Evolutionary conservation across 2,329 filamentous ascomycete species (phyloP).

Genomic region (Exophiala spinifera): DNA sequence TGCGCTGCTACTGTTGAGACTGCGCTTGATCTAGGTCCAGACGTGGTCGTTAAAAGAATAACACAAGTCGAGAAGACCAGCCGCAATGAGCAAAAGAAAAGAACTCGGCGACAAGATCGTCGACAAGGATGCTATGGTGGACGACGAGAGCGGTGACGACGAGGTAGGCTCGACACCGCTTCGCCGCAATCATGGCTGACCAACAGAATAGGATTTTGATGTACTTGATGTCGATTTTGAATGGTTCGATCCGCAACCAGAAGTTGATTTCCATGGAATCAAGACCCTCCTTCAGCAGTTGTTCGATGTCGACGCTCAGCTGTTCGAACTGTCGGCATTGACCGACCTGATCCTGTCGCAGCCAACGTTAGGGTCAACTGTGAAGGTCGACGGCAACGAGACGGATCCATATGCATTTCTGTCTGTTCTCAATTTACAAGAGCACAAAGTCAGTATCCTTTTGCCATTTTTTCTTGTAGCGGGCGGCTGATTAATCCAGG

Average conservation of each 20-base stretch:
- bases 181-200: slow-evolving; percentile 3
- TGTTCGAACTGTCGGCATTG: slow-evolving; percentile 84
- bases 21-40: background rate
- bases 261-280: slow-evolving; percentile 90
- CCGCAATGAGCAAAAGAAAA: slow-evolving; percentile 29
- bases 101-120: slow-evolving; percentile 20
- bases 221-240: slow-evolving; percentile 96
- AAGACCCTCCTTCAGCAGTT: slow-evolving; percentile 88
- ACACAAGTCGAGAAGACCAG: slow-evolving; percentile 3
- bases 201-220: slow-evolving; percentile 67
- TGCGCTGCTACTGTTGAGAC: background rate
- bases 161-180: slow-evolving; percentile 33
- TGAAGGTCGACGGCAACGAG: slow-evolving; percentile 95
- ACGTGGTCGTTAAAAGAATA: background rate
- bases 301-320: slow-evolving; percentile 78
- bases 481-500: slow-evolving; percentile 36
- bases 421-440: slow-evolving; percentile 77
- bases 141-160: slow-evolving; percentile 35
- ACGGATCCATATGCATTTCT: slow-evolving; percentile 90
- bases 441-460: slow-evolving; percentile 57
- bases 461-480: background rate
- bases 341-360: slow-evolving; percentile 85
- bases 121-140: slow-evolving; percentile 12
- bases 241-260: slow-evolving; percentile 92
- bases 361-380: slow-evolving; percentile 82